Base-by-base conservation (phyloP, 2,329 filamentous ascomycete species). In the Metarhizium sp. region DNA sequence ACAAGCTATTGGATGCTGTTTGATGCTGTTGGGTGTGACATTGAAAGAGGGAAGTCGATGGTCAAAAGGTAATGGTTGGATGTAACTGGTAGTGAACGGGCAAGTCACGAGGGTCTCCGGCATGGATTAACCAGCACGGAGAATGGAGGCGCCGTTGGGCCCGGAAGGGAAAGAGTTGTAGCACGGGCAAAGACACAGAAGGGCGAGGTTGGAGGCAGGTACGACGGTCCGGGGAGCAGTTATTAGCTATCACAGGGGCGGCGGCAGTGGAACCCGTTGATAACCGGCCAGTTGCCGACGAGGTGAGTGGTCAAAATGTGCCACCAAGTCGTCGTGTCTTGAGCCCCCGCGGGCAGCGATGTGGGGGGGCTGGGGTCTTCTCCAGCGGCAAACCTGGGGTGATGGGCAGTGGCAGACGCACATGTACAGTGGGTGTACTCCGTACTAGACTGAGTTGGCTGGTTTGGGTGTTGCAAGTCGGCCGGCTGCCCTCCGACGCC, bases 51-150 rank as follows among this genome's bases (percentile, higher is more conserved):
- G 18, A 51, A 50, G 52, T 51, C 32, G n/a, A 36, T 18, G 13
- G 47, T 14, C 46, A 51, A 51, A 40, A n/a, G 51, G 49, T 32
- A n/a, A 25, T 46, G n/a, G 25, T 8, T 10, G 36, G 32, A 20
- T 47, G 38, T 16, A 52, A 38, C 52, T 49, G 40, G 42, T 49
- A 45, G 53, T 55, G 50, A 47, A 53, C 8, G 47, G 45, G 46
- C 50, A 51, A 53, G 59, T 59, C 58, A 59, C 57, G 57, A 58
- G 58, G 38, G 20, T 34, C 52, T 13, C 14, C 43, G 14, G 43
- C 43, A 46, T 46, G 43, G 34, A 34, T 50, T 50, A 18, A 50
- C 16, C 48, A n/a, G 18, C 48, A 50, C 34, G 48, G 48, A 40
- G 48, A 34, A 40, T n/a, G 30, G 48, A 14, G 14, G 2, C 30